Evolutionary conservation across 2,329 filamentous ascomycete species (phyloP), one percentile per base, ranked within the genome.

Genomic region (Verticillium alfalfae): DNA sequence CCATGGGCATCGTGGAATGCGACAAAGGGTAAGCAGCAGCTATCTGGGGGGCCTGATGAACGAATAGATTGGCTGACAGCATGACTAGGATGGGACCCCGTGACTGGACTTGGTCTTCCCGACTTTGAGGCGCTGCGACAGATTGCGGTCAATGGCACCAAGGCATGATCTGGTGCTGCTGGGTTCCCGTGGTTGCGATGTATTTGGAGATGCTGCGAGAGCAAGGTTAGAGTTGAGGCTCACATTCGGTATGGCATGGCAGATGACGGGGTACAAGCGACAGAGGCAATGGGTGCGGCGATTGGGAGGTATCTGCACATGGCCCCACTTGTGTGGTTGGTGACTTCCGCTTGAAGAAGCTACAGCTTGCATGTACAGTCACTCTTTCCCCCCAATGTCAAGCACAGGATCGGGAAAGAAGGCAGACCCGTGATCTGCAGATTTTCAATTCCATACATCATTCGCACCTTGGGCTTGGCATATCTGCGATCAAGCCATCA

Each of bases 81-180:
- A 22, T 39, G 12, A 36, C 22, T 22, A 60, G 74, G 72, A 34
- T 77, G 75, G 75, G 75, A 77, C 62, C 74, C 74, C 7, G 69
- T 69, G 26, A 76, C 74, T 3, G 81, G 81, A 1, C 70, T 76
- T 13, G 81, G 81, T 13, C 79, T 80, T 2, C 81, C 81, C 0
- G 67, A 76, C 56, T 83, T 80, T 62, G 68, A 73, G 62, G 45
- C 59, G 56, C 60, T 65, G 64, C 62, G 63, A 54, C 59, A 52
- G 34, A 62, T 65, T 41, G 64, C 64, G 22, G 22, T 65, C 38
- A 57, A 56, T 7, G 18, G 34, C 54, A 31, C 26, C 2, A 22
- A 56, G 31, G n/a, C 54, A 52, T 52, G 45, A 52, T 45, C 16
- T 16, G 26, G 26, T 31, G 26, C 26, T 31, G 26, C 26, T 31